A percentile compares a stretch with the other conserved stretches of the same genome.
These are phyloP conservation scores for Metarhizium anisopliae DNA, from an alignment of 2,329 filamentous ascomycete species.

Conservation along the genomic window DNA sequence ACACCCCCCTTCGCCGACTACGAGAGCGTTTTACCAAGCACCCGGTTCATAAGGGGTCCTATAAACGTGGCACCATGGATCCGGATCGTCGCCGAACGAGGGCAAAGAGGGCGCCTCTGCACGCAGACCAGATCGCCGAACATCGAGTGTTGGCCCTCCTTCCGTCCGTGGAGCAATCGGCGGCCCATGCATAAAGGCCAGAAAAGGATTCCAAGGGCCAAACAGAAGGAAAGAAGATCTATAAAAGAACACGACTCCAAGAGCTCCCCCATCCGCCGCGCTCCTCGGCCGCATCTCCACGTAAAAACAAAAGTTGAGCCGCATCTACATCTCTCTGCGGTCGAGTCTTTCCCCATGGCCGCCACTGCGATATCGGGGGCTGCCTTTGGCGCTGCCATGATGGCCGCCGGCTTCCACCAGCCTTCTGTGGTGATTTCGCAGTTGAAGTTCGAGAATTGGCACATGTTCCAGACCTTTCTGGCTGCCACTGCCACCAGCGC, in stretches of 20 bases:
- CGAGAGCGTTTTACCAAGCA: neutral
- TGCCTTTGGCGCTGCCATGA: slow-evolving; percentile 53
- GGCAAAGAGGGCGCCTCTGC: neutral
- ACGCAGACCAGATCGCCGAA: neutral
- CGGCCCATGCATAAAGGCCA: neutral
- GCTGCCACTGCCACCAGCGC: slow-evolving; percentile 52
- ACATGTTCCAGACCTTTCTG: slow-evolving; percentile 58
- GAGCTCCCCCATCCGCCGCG: too few species aligned
- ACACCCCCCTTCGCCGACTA: neutral
- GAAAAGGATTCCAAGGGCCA: too few species aligned
- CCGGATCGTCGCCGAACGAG: neutral
- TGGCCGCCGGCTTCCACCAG: slow-evolving; percentile 50
- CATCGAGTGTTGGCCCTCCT: neutral
- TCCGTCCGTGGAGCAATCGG: neutral
- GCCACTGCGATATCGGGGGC: slow-evolving; percentile 34
- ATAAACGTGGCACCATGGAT: neutral
- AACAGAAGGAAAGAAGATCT: neutral
- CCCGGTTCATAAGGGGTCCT: neutral
- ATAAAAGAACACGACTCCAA: neutral
- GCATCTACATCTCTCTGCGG: neutral
- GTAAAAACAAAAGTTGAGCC: neutral
- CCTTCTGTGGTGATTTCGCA: slow-evolving; percentile 53
- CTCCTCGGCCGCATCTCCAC: neutral
- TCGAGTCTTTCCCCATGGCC: neutral
- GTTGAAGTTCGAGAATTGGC: slow-evolving; percentile 51